These are phyloP conservation scores for Pyrenophora tritici-repentis DNA, from an alignment of 2,329 filamentous ascomycete species.

Conservation along the genomic window DNA sequence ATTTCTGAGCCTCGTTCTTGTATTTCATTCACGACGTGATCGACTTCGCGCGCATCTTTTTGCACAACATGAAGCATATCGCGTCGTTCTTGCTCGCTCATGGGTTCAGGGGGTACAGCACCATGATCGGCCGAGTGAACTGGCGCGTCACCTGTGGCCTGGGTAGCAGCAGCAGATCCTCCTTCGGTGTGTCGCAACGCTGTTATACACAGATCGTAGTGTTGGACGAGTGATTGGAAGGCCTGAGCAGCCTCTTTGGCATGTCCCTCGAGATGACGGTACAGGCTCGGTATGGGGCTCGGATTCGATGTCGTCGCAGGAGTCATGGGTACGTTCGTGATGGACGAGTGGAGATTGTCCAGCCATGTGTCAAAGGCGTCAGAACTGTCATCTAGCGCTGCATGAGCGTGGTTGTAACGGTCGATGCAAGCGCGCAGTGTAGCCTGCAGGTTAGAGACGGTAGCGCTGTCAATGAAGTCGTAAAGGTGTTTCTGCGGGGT, in stretches of 20 bases:
- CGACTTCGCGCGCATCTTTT: conserved; percentile 68
- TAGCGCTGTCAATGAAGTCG: conserved; percentile 76
- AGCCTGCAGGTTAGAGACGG: conserved; percentile 68
- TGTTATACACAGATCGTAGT: conserved; percentile 92
- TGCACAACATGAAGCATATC: conserved; percentile 84
- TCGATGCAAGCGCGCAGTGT: conserved; percentile 73
- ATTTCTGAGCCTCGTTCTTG: conserved; percentile 76
- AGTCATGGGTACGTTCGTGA: conserved; percentile 40
- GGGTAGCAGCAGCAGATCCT: conserved; percentile 54
- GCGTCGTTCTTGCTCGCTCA: conserved; percentile 74
- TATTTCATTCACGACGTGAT: conserved; percentile 69
- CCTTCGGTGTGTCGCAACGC: conserved; percentile 87
- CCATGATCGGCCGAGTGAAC: conserved; percentile 34
- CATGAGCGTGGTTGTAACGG: conserved; percentile 71
- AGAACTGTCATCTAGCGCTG: conserved; percentile 58
- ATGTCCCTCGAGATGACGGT: conserved; percentile 67
- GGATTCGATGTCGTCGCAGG: conserved; percentile 37
- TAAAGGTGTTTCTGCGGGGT: conserved; percentile 64
- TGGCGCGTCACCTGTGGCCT: conserved; percentile 45
- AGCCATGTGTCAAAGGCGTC: conserved; percentile 76
- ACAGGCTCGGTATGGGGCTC: conserved; percentile 53
- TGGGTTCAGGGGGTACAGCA: conserved; percentile 65
- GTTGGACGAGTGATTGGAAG: conserved; percentile 77
- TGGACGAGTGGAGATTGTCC: conserved; percentile 43
- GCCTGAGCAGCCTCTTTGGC: conserved; percentile 82